Percentiles rank a stretch among this genome's conserved stretches.
These are phyloP conservation scores for Colletotrichum cordylinicola DNA, from an alignment of 2,329 filamentous ascomycete species.

Conservation along the genomic window DNA sequence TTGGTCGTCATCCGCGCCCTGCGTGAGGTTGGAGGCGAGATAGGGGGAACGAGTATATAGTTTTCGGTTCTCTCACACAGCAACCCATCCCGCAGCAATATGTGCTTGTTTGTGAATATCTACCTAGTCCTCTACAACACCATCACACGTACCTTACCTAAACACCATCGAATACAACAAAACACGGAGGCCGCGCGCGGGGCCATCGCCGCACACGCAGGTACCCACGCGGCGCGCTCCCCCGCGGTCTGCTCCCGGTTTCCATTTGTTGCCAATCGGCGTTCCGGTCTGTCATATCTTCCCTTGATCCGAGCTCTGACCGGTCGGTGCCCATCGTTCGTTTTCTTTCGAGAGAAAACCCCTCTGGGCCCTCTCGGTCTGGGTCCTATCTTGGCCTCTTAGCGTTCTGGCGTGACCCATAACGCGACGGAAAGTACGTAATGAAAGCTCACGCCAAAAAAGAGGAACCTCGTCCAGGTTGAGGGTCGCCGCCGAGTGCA, in stretches of 20 bases:
- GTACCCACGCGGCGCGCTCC: background rate
- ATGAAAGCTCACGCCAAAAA: constrained; percentile 6
- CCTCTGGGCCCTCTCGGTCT: constrained; percentile 21
- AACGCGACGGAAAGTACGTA: constrained; percentile 12
- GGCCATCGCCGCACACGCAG: background rate
- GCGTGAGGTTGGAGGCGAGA: background rate
- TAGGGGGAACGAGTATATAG: background rate
- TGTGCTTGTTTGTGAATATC: background rate
- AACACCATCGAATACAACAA: background rate
- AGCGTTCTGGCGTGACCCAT: background rate
- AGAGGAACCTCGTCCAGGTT: background rate
- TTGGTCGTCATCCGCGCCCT: background rate
- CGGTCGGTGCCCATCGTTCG: background rate
- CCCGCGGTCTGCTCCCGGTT: background rate
- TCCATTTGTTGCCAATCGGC: background rate
- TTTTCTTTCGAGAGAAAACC: background rate
- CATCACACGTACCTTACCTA: background rate
- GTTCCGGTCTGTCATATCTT: constrained; percentile 17
- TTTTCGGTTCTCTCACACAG: background rate
- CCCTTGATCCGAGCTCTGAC: background rate
- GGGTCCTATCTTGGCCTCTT: constrained; percentile 13
- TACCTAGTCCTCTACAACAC: background rate
- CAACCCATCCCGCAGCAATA: background rate
- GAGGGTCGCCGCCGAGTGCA: background rate
- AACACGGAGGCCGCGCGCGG: background rate